Percentiles rank a stretch among this genome's conserved stretches.
Conservation (phyloP, 2,329 filamentous ascomycete genomes). For the Cladosporium velox region DNA sequence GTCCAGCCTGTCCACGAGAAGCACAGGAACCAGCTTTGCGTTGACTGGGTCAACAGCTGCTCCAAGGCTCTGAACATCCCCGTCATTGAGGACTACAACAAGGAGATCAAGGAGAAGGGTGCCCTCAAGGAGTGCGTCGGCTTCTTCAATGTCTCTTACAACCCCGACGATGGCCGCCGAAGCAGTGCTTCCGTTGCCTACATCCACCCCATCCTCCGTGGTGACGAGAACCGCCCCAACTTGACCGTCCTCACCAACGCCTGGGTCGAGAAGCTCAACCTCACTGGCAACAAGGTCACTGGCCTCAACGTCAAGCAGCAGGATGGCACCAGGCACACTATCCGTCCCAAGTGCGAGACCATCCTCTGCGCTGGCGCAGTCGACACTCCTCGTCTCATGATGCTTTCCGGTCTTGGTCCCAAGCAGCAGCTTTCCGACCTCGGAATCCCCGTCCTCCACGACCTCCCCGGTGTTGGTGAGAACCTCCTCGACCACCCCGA, state of each 20-base stretch:
- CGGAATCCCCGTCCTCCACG: slow-evolving; percentile 57
- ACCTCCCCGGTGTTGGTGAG: slow-evolving; percentile 64
- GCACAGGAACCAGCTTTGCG: slow-evolving; percentile 86
- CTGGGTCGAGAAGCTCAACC: slow-evolving; percentile 80
- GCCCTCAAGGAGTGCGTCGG: slow-evolving; percentile 75
- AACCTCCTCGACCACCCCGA: slow-evolving; percentile 67
- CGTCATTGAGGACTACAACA: slow-evolving; percentile 82
- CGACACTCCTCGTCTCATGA: slow-evolving; percentile 71
- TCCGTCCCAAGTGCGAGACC: slow-evolving; percentile 70
- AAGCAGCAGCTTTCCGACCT: slow-evolving; percentile 50
- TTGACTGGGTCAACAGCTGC: slow-evolving; percentile 85
- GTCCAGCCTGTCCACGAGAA: slow-evolving; percentile 82
- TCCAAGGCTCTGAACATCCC: slow-evolving; percentile 78
- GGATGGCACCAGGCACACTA: slow-evolving; percentile 56
- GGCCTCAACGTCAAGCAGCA: slow-evolving; percentile 71
- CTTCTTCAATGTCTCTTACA: slow-evolving; percentile 90
- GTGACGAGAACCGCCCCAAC: slow-evolving; percentile 80
- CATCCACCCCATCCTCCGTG: slow-evolving; percentile 85
- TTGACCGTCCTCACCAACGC: slow-evolving; percentile 83
- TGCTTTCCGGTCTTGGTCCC: slow-evolving; percentile 54
- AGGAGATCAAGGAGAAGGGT: slow-evolving; percentile 73
- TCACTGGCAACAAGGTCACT: slow-evolving; percentile 68
- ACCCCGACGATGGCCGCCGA: slow-evolving; percentile 80
- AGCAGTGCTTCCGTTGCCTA: slow-evolving; percentile 89
- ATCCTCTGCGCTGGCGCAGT: slow-evolving; percentile 79